Percentiles rank a stretch among this genome's conserved stretches.
phyloP scores from a whole-genome alignment of 768 basidiomycete species.

The Exsudoporus frostii region DNA sequence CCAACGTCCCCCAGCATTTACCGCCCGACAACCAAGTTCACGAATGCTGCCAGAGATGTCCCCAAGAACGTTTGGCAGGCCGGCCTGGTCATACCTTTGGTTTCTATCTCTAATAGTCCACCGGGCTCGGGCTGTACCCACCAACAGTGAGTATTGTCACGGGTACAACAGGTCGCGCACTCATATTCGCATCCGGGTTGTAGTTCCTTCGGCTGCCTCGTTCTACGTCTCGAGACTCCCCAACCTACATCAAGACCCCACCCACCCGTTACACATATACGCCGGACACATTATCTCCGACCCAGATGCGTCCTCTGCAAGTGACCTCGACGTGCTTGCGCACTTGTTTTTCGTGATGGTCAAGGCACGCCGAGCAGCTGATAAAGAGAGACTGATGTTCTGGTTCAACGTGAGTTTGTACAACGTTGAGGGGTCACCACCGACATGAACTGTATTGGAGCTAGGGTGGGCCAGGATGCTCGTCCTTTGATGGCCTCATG shows the following conservation, averaged over 20 bases:
- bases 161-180: not conserved
- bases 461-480: conserved; percentile 95
- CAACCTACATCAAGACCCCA: conserved; percentile 68
- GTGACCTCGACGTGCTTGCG: conserved; percentile 59
- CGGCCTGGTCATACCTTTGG: conserved; percentile 14
- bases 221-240: conserved; percentile 81
- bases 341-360: conserved; percentile 89
- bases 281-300: conserved; percentile 85
- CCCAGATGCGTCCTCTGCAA: conserved; percentile 50
- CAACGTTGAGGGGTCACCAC: not conserved
- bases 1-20: not conserved
- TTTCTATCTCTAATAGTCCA: conserved; percentile 14
- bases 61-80: conserved; percentile 1
- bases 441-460: not conserved
- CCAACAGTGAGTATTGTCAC: conserved; percentile 36
- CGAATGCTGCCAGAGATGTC: conserved; percentile 2
- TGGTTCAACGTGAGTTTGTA: conserved; percentile 85
- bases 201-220: conserved; percentile 77
- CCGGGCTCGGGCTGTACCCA: conserved; percentile 30
- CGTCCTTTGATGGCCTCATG: conserved; percentile 94
- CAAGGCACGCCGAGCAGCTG: conserved; percentile 83
- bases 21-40: not conserved
- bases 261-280: conserved; percentile 72
- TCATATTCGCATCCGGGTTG: not conserved
- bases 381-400: conserved; percentile 85